Evolutionary conservation across 2,329 filamentous ascomycete genomes (phyloP).

Genomic region (Sarocladiaceae sp.): DNA sequence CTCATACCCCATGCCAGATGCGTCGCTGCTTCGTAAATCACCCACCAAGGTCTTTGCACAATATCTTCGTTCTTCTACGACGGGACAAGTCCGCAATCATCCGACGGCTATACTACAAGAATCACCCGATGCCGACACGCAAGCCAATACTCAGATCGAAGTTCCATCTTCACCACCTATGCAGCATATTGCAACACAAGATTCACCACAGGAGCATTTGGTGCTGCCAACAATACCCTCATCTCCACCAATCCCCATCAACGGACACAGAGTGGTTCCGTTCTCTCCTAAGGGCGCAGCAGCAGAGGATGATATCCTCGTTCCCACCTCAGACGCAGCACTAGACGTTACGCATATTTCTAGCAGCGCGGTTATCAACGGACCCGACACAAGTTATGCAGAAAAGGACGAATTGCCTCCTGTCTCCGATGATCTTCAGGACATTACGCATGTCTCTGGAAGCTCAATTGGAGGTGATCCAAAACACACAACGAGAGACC

Average conservation of each 20-base stretch:
- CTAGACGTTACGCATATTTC: constrained; percentile 29
- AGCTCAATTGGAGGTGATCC: constrained; percentile 14
- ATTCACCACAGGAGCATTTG: constrained; percentile 15
- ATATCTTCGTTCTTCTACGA: constrained; percentile 28
- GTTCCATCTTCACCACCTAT: neutral
- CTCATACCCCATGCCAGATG: constrained; percentile 41
- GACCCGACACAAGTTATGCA: too few relatives aligned
- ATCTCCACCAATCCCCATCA: neutral
- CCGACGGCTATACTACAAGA: neutral
- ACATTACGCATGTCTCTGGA: constrained; percentile 31
- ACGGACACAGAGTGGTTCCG: neutral
- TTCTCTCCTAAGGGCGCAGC: constrained; percentile 10
- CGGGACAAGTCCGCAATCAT: neutral
- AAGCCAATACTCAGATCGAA: neutral
- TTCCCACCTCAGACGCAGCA: constrained; percentile 11
- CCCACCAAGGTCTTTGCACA: constrained; percentile 47
- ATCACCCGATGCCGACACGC: too few relatives aligned
- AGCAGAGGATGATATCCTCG: neutral
- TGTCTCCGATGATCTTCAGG: constrained; percentile 14
- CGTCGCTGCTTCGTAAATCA: constrained; percentile 28
- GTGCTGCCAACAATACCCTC: neutral
- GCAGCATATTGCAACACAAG: constrained; percentile 16
- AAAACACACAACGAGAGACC: neutral
- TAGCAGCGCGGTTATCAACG: constrained; percentile 18
- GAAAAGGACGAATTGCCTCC: neutral